Base-by-base conservation (phyloP, 2,329 filamentous ascomycete genomes). In the Monosporascus sp. region DNA sequence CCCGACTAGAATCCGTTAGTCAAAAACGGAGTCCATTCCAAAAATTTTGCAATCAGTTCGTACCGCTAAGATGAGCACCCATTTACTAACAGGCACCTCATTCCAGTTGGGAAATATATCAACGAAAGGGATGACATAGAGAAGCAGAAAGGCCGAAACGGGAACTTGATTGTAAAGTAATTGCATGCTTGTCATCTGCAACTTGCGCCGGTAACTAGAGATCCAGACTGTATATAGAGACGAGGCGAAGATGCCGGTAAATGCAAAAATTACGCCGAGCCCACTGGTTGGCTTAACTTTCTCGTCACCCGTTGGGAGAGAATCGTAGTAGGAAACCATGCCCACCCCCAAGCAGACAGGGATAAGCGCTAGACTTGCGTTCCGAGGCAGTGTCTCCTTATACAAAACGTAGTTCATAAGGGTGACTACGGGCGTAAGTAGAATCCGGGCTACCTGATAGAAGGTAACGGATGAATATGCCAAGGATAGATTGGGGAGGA, bases 141-240 rank as follows among this genome's bases (percentile, higher is more conserved):
- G 76, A 50, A 88, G 76, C 58, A 87, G 67, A 55, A 85, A 76
- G 2, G 81, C 79, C 22, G 83, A 82, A 2, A 86, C 72, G 2
- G 85, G 84, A 2, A 85, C 82, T 68, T 88, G 85, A 68, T 86
- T 87, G 70, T 83, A 82, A 11, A 89, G 75, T 34, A 89, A 72
- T 71, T 88, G 86, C 79, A 86, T 85, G 69, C 83, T 87, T 59
- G 78, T 81, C 72, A 87, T 83, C 56, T 84, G 76, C 22, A 87
- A 75, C 68, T 82, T 85, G 56, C 81, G 78, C 66, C 87, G 83
- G 64, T 84, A 87, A 62, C 78, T 80, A 50, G 80, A 77, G 63
- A 88, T 86, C 83, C 83, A 87, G 55, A 88, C 81, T 0, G 85
- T 88, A 67, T 88, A 88, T 17, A 88, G 69, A 2, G 83, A 84